phyloP scores from a whole-genome alignment of 148 eudicot species.

The Spergularia marina region DNA sequence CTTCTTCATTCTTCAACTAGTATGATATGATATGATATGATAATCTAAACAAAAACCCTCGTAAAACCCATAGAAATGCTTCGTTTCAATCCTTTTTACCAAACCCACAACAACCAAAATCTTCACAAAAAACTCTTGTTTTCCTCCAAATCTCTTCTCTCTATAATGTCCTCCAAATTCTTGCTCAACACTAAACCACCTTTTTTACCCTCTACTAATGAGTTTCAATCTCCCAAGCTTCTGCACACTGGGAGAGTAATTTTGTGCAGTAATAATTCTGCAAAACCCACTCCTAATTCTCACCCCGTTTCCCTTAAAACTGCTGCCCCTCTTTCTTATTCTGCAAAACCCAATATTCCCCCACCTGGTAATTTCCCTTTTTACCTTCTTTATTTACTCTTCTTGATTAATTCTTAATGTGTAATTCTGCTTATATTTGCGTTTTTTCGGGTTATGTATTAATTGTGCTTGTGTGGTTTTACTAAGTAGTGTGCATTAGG shows the following conservation, averaged over 20 bases:
- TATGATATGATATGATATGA: too few species aligned
- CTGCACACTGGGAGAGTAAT: conserved; percentile 9
- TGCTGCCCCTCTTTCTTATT: conserved; percentile 29
- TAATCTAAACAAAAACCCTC: too few species aligned
- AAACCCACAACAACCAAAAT: not conserved
- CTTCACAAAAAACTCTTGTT: conserved; percentile 1
- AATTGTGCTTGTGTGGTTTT: too few species aligned
- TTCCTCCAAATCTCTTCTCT: not conserved
- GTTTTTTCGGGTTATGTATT: too few species aligned
- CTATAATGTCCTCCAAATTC: conserved; percentile 16
- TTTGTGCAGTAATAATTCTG: conserved; percentile 24
- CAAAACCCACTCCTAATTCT: conserved; percentile 25
- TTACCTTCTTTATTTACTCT: not conserved
- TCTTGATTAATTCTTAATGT: not conserved
- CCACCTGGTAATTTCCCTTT: conserved; percentile 29
- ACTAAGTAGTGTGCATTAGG: too few species aligned
- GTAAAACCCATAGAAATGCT: conserved; percentile 10
- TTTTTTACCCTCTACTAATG: not conserved
- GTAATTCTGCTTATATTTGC: too few species aligned
- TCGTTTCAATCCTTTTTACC: not conserved
- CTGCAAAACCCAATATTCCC: conserved; percentile 33
- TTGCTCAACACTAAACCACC: conserved; percentile 1
- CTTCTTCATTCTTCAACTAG: too few species aligned
- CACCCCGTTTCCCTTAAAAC: conserved; percentile 17
- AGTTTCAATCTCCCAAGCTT: not conserved